Evolutionary conservation across 2,329 filamentous ascomycete genomes (phyloP), one percentile per base, ranked within the genome.

Genomic region (Penicillium frequentans): DNA sequence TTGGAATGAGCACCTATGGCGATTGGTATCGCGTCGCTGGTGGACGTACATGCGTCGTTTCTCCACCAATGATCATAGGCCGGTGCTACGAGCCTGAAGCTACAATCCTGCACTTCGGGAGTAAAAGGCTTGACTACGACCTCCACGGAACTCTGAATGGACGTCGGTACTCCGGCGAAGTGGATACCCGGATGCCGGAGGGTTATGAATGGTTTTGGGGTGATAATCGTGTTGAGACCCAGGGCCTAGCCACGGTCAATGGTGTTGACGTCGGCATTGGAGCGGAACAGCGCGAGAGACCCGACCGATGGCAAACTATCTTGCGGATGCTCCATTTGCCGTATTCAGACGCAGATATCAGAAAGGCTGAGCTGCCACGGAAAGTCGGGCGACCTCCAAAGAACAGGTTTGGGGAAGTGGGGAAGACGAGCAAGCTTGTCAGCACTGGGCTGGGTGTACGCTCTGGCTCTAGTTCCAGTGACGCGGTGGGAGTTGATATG

Each of bases 161-260:
- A 1, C 77, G 84, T 2, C 62, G 67, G 1, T 85, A 78, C 63
- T 78, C 81, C 1, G 64, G 68, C 0, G 59, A 73, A 13, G 71
- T 77, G 16, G 82, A 87, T 56, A 59, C 72, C 1, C 81, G 84
- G 3, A 82, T 86, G 27, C 65, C 71, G 0, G 51, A 64, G 1
- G 76, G 73, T 14, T 75, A 78, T 26, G 69, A 72, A 0, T 87
- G 84, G 84, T 84, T 81, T 67, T 85, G 82, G 80, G 83, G 78
- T 0, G 84, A 87, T 52, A 76, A 75, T 23, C 77, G 85, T 1
- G 79, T 80, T 0, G 80, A 86, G 48, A 81, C 83, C 0, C 76
- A 87, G 0, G 82, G 82, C 27, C 64, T 87, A 6, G 78, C 80
- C 27, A 79, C 79, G 3, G 69, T 86, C 37, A 86, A 86, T 58